phyloP scores from a whole-genome alignment of 2,329 filamentous ascomycete genomes.

The Penicillium sp. region DNA sequence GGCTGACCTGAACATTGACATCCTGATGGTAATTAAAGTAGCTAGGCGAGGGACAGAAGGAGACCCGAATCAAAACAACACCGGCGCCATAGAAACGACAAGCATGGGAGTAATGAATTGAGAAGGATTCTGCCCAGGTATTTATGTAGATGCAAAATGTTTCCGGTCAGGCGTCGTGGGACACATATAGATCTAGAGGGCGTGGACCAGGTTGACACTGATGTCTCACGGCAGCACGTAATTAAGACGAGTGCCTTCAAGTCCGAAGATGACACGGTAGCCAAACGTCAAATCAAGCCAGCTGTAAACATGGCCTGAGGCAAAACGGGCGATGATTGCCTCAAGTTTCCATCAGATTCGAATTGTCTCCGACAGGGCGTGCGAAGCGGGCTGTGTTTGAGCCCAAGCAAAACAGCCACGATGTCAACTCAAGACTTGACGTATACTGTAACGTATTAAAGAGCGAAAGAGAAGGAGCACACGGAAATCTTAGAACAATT shows the following conservation, averaged over 20 bases:
- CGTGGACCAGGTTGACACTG: not conserved
- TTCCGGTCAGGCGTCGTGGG: not conserved
- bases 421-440: not conserved
- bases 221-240: not conserved
- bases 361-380: constrained; percentile 29
- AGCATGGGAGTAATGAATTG: not conserved
- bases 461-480: not conserved
- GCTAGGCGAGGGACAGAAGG: not conserved
- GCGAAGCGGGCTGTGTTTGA: constrained; percentile 5
- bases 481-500: not conserved
- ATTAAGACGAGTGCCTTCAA: not conserved
- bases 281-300: constrained; percentile 6
- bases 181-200: constrained; percentile 1
- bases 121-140: not conserved
- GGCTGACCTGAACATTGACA: constrained; percentile 41
- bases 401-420: not conserved
- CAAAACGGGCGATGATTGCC: constrained; percentile 14
- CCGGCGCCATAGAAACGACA: not conserved
- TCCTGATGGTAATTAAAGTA: constrained; percentile 16
- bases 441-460: not conserved
- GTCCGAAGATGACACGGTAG: constrained; percentile 7
- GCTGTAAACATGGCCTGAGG: constrained; percentile 18
- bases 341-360: constrained; percentile 34
- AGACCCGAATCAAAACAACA: not conserved
- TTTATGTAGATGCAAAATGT: not conserved